phyloP scores from a whole-genome alignment of 768 basidiomycete genomes.

The Amanita polypyramis region DNA sequence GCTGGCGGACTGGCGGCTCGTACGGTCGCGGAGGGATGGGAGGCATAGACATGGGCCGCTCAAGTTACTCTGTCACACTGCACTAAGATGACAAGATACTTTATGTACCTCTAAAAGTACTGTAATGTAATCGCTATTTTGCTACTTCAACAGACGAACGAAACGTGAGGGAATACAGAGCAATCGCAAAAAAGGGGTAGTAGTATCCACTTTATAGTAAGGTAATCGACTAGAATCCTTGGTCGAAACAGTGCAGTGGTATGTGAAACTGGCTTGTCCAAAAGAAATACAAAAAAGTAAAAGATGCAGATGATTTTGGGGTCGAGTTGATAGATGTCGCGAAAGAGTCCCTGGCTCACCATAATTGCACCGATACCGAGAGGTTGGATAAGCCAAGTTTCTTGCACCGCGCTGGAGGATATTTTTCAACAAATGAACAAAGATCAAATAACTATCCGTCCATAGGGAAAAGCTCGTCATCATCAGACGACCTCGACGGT shows the following conservation, averaged over 20 bases:
- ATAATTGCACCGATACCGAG: neutral
- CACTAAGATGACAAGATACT: conserved; percentile 6
- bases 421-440: conserved; percentile 1
- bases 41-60: conserved; percentile 15
- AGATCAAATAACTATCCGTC: conserved; percentile 4
- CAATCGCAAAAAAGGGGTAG: neutral
- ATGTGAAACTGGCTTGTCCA: neutral
- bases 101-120: conserved; percentile 5
- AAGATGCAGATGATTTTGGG: neutral
- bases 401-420: neutral
- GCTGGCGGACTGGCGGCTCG: conserved; percentile 7
- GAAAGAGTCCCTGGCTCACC: neutral
- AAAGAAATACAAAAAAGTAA: neutral
- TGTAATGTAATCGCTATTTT: conserved; percentile 3
- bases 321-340: neutral
- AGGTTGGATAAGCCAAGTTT: neutral
- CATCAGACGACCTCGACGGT: neutral
- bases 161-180: neutral
- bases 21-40: conserved; percentile 20
- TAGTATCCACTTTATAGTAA: neutral
- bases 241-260: neutral
- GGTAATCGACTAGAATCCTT: neutral
- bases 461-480: conserved; percentile 6
- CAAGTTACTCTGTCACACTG: no score
- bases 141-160: neutral